A percentile compares a stretch with the other conserved stretches of the same genome.
These are phyloP conservation scores for Aspergillus pseudotamarii DNA, from an alignment of 2,329 filamentous ascomycete species.

Conservation along the genomic window DNA sequence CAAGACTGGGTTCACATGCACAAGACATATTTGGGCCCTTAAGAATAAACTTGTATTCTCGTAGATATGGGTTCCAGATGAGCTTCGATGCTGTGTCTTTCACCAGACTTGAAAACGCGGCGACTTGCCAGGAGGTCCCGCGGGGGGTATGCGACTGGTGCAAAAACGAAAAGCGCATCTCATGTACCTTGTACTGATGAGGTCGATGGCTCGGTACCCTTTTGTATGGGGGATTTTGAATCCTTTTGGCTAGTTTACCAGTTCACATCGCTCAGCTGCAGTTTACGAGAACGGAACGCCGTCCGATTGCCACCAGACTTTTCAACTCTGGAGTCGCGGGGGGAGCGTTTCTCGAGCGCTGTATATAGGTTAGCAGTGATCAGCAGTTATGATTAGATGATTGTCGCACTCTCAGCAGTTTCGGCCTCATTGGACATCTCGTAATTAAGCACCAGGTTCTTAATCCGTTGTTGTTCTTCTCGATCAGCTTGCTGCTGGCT, in stretches of 20 bases:
- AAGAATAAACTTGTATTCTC: neutral
- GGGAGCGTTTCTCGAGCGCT: conserved; percentile 47
- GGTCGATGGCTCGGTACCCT: neutral
- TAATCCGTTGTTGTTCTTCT: conserved; percentile 97
- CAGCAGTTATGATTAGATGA: conserved; percentile 21
- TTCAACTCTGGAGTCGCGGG: conserved; percentile 50
- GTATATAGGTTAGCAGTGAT: conserved; percentile 31
- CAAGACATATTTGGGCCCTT: neutral
- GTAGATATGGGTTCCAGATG: neutral
- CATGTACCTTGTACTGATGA: neutral
- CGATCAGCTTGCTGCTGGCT: conserved; percentile 91
- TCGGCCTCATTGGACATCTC: conserved; percentile 83
- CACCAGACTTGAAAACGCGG: neutral
- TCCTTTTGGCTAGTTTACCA: conserved; percentile 66
- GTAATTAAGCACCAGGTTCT: conserved; percentile 94
- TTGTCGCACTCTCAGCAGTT: conserved; percentile 74
- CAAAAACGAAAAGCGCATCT: neutral
- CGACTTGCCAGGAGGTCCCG: neutral
- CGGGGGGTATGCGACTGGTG: neutral
- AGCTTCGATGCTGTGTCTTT: neutral
- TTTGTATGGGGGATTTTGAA: neutral
- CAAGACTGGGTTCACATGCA: neutral
- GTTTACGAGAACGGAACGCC: conserved; percentile 81
- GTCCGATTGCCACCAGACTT: conserved; percentile 66
- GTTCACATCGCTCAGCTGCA: conserved; percentile 95